Evolutionary conservation across 768 basidiomycete genomes (phyloP).

Genomic region (Coprinopsis sp.): DNA sequence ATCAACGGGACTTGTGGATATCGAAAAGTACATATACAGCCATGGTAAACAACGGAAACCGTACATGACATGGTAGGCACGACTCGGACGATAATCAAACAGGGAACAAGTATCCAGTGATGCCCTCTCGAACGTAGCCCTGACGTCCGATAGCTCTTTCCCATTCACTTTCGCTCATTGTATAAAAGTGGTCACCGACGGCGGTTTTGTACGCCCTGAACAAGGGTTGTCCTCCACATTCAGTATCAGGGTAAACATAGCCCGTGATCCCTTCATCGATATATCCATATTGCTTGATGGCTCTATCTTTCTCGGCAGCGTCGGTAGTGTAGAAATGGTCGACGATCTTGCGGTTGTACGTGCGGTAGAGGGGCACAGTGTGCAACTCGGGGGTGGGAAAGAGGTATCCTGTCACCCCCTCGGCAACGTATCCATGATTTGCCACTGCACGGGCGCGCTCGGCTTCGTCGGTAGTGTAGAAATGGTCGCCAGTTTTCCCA

Average conservation of each 20-base stretch:
- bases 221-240: slow-evolving; percentile 8
- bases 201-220: slow-evolving; percentile 8
- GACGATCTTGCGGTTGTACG: not conserved
- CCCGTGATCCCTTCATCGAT: slow-evolving; percentile 11
- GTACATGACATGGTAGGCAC: too few species aligned
- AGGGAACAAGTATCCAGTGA: slow-evolving; percentile 9
- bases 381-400: not conserved
- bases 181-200: slow-evolving; percentile 14
- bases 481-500: slow-evolving; percentile 1
- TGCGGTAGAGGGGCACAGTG: slow-evolving; percentile 1
- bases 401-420: slow-evolving; percentile 9
- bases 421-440: slow-evolving; percentile 7
- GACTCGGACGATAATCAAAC: too few species aligned
- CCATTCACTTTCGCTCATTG: slow-evolving; percentile 6
- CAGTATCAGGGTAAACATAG: slow-evolving; percentile 10
- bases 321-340: slow-evolving; percentile 5
- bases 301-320: not conserved
- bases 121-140: slow-evolving; percentile 6
- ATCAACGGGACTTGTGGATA: too few species aligned
- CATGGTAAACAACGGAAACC: too few species aligned
- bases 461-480: slow-evolving; percentile 9
- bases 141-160: slow-evolving; percentile 1
- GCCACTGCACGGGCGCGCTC: slow-evolving; percentile 1
- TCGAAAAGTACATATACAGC: too few species aligned
- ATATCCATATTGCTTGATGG: not conserved